Evolutionary conservation across 257 asterid genomes (phyloP).

Genomic region (Petunia axillaris): DNA sequence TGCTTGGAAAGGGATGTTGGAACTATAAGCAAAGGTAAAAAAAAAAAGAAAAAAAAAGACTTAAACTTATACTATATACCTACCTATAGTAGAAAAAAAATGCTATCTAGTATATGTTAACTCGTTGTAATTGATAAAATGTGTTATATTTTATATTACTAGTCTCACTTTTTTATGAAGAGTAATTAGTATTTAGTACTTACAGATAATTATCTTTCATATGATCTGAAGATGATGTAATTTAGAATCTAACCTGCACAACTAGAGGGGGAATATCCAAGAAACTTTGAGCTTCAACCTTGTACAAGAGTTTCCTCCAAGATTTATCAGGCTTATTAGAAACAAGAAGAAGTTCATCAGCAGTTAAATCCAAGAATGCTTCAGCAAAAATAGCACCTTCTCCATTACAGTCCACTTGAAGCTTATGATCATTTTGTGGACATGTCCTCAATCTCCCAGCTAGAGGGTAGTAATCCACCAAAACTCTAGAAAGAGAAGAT

Average conservation of each 20-base stretch:
- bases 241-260: conserved; percentile 56
- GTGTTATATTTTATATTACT: too few species aligned
- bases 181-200: too few species aligned
- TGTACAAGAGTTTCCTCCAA: conserved; percentile 64
- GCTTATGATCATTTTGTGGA: conserved; percentile 55
- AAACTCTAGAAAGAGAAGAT: conserved; percentile 57
- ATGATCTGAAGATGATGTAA: background rate
- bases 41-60: too few species aligned
- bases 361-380: conserved; percentile 62
- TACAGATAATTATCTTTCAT: too few species aligned
- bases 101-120: too few species aligned
- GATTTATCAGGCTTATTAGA: conserved; percentile 61
- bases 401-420: conserved; percentile 77
- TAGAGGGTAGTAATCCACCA: conserved; percentile 72
- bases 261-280: conserved; percentile 81
- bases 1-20: too few species aligned
- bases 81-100: too few species aligned
- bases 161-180: too few species aligned
- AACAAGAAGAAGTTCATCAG: conserved; percentile 46
- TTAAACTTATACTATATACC: too few species aligned
- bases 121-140: too few species aligned
- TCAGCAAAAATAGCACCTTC: conserved; percentile 83
- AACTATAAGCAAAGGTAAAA: too few species aligned
- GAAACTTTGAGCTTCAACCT: conserved; percentile 58
- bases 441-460: conserved; percentile 69